phyloP scores from a whole-genome alignment of 257 asterid species.

The Linderniella brevidens region DNA sequence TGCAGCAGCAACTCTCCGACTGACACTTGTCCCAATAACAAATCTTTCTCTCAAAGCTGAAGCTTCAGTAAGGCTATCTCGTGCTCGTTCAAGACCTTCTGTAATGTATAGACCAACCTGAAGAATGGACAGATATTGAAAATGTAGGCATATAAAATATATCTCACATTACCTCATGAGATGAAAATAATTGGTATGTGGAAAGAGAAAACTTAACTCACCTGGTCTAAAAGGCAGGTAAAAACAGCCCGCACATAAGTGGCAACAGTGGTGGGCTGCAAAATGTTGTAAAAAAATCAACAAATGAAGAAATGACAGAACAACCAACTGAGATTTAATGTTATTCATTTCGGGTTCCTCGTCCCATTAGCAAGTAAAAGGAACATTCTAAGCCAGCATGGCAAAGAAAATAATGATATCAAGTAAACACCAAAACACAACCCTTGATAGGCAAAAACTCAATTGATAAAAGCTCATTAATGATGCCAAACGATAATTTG shows the following conservation, averaged over 20 bases:
- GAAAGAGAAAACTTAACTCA: slow-evolving; percentile 17
- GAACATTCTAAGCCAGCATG: too few relatives aligned
- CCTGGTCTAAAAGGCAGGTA: slow-evolving; percentile 93
- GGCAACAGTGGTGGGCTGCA: slow-evolving; percentile 85
- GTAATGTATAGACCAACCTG: slow-evolving; percentile 71
- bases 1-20: slow-evolving; percentile 95
- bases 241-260: slow-evolving; percentile 78
- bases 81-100: slow-evolving; percentile 94
- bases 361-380: too few relatives aligned
- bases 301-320: neutral
- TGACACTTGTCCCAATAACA: slow-evolving; percentile 70
- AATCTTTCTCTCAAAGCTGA: slow-evolving; percentile 91
- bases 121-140: slow-evolving; percentile 11
- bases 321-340: neutral
- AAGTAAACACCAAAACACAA: too few relatives aligned
- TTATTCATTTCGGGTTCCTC: too few relatives aligned
- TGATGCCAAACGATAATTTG: too few relatives aligned
- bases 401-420: too few relatives aligned
- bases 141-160: slow-evolving; percentile 1
- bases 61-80: slow-evolving; percentile 91
- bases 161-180: slow-evolving; percentile 8
- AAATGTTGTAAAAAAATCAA: neutral
- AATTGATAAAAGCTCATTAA: too few relatives aligned
- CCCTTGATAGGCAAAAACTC: too few relatives aligned
- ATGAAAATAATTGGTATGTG: slow-evolving; percentile 7